Conservation (phyloP, 2,329 filamentous ascomycete genomes). For the Hypoxylon sp. region DNA sequence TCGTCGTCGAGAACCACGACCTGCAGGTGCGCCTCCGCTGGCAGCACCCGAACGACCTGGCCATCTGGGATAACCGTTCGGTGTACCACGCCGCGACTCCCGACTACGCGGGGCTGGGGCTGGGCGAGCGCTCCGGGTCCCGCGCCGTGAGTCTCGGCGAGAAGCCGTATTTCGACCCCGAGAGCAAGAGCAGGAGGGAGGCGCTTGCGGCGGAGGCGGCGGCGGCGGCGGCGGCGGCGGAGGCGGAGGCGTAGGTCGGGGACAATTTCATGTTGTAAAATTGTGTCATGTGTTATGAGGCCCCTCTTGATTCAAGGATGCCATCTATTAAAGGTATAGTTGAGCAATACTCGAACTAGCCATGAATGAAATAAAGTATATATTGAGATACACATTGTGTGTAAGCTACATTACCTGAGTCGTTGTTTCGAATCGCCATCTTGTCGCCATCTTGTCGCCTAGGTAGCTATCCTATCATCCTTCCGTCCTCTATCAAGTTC, state of each 20-base stretch:
- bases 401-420: no score
- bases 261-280: neutral
- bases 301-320: neutral
- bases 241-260: neutral
- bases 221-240: slow-evolving; percentile 8
- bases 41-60: slow-evolving; percentile 52
- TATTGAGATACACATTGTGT: neutral
- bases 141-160: slow-evolving; percentile 63
- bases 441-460: no score
- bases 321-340: neutral
- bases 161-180: slow-evolving; percentile 62
- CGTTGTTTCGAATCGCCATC: no score
- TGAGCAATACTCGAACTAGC: neutral
- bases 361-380: neutral
- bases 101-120: slow-evolving; percentile 60
- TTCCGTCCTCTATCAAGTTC: no score
- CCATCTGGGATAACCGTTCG: slow-evolving; percentile 69
- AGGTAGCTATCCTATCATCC: no score
- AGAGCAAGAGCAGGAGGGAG: slow-evolving; percentile 58
- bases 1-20: slow-evolving; percentile 49
- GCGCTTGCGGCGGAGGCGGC: slow-evolving; percentile 48
- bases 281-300: neutral
- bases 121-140: slow-evolving; percentile 57
- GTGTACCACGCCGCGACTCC: slow-evolving; percentile 66
- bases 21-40: slow-evolving; percentile 48